Percentiles rank a stretch among this genome's conserved stretches.
Evolutionary conservation across 2,329 filamentous ascomycete species (phyloP).

Genomic region (Botrytis elliptica): DNA sequence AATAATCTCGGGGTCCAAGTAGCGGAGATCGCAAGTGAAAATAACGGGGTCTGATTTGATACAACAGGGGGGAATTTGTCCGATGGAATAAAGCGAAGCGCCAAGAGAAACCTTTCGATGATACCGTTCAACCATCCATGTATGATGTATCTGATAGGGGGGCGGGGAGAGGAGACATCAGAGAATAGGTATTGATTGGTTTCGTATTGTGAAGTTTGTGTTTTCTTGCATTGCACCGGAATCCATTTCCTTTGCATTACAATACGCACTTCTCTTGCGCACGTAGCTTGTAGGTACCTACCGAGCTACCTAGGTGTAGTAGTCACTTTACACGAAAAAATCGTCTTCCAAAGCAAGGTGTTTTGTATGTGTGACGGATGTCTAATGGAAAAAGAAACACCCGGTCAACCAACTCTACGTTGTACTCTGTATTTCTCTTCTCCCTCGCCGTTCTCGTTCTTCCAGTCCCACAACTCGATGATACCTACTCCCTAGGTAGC

Average conservation of each 20-base stretch:
- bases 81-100: conserved; percentile 12
- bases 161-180: background rate
- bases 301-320: background rate
- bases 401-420: too few species aligned
- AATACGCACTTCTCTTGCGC: background rate
- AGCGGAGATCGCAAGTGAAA: background rate
- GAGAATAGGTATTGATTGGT: background rate
- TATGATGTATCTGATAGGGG: background rate
- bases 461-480: background rate
- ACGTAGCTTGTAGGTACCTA: background rate
- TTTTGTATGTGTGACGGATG: background rate
- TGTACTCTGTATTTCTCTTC: background rate
- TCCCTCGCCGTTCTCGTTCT: background rate
- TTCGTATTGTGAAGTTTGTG: background rate
- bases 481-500: background rate
- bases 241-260: conserved; percentile 2
- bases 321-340: background rate
- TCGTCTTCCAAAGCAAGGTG: background rate
- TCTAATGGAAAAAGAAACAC: background rate
- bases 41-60: background rate
- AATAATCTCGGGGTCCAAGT: background rate
- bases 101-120: background rate
- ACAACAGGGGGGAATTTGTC: conserved; percentile 1
- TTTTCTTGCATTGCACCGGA: conserved; percentile 1
- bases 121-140: background rate